Base-by-base conservation (phyloP, 495 filamentous ascomycete genomes). In the Xylaria flabelliformis region DNA sequence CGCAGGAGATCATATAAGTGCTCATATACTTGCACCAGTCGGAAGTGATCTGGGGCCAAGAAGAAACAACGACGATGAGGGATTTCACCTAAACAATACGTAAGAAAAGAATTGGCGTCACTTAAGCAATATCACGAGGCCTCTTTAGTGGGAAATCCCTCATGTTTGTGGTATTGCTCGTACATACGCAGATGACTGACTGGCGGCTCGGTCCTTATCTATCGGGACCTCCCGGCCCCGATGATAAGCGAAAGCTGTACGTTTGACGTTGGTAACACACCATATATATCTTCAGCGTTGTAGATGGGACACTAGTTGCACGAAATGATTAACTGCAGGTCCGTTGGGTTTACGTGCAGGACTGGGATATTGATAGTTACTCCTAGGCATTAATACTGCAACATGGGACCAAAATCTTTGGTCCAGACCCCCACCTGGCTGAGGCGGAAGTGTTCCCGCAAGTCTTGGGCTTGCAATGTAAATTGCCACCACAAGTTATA, bases 261-360 rank as follows among this genome's bases (percentile, higher is more conserved):
- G 19, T 39, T 12, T 15, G 6, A 51, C n/a, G 46, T 56, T 56
- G 65, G 50, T 26, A 21, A 26, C 21, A 42, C 50, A 15, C 5
- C 50, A 44, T 44, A 42, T 17, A 44, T 29, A 55, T 39, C 21
- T 19, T 39, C 24, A 34, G 12, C 12, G 10, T 66, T 17, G 4
- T 34, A 15, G 13, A 46, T 29, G 44, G 39, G 2, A 53, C 64
- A 24, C 17, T 53, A 4, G 64, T 66, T 36, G 26, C 64, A 39
- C 64, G 9, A 24, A 46, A 51, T 53, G 64, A 36, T 39, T 34
- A 15, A 39, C 46, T 53, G 46, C 64, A 17, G 32, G 29, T 46
- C 17, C 9, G 46, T 66, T 66, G 64, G 64, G 64, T 66, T 32
- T 34, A 50, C 64, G 51, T 66, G 64, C 64, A 66, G 64, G 17